phyloP scores from a whole-genome alignment of 1,139 yeast genomes.

The Kodamaea derodonti region DNA sequence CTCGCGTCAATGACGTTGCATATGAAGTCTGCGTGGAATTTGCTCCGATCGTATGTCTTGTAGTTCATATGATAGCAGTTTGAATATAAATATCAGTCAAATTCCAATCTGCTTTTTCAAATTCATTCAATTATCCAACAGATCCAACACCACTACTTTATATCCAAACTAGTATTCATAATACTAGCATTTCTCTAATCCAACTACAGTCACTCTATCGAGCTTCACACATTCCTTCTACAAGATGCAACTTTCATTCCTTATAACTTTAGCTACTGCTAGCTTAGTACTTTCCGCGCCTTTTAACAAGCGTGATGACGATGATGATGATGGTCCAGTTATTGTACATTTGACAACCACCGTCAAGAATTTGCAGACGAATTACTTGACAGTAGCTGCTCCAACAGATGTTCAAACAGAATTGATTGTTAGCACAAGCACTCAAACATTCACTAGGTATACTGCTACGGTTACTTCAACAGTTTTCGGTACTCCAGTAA shows the following conservation, averaged over 20 bases:
- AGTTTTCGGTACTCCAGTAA: slow-evolving; percentile 36
- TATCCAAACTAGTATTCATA: neutral
- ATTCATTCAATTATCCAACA: neutral
- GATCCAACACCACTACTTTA: slow-evolving; percentile 3
- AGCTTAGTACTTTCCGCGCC: slow-evolving; percentile 30
- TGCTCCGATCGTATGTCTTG: too few relatives aligned
- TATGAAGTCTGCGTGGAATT: too few relatives aligned
- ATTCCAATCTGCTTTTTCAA: neutral
- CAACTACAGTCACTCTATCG: slow-evolving; percentile 18
- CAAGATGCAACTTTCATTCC: slow-evolving; percentile 32
- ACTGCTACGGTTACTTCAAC: slow-evolving; percentile 47
- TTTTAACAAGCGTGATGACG: slow-evolving; percentile 13
- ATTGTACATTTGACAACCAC: slow-evolving; percentile 36
- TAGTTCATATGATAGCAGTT: too few relatives aligned
- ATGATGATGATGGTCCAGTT: slow-evolving; percentile 28
- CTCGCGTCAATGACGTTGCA: too few relatives aligned
- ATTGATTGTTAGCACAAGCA: slow-evolving; percentile 26
- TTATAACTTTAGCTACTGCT: slow-evolving; percentile 20
- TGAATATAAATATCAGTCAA: slow-evolving; percentile 2
- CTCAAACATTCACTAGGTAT: slow-evolving; percentile 39
- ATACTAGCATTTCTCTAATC: slow-evolving; percentile 11
- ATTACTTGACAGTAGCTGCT: slow-evolving; percentile 31
- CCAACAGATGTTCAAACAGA: slow-evolving; percentile 29
- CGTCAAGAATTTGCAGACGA: slow-evolving; percentile 32
- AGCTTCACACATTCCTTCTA: slow-evolving; percentile 2